Conservation (phyloP, 306 rosid species). For the Sesbania bispinosa region DNA sequence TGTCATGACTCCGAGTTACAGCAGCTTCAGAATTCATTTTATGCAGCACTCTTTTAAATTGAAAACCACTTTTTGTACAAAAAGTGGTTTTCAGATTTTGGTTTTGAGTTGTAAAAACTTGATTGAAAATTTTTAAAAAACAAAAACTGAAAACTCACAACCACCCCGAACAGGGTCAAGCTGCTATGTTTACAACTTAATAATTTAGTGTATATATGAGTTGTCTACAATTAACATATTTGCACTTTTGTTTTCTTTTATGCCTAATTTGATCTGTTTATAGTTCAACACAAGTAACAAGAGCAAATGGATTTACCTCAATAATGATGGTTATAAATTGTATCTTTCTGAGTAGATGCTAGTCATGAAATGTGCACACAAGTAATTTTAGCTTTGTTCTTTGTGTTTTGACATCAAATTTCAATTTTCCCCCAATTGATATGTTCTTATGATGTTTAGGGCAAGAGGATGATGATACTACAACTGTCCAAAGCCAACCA, state of each 20-base stretch:
- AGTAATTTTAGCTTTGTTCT: background rate
- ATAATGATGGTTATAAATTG: background rate
- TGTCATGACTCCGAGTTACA: background rate
- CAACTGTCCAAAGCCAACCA: slow-evolving; percentile 82
- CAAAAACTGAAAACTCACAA: too few relatives aligned
- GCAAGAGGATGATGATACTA: slow-evolving; percentile 78
- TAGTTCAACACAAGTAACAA: background rate
- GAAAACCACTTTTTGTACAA: too few relatives aligned
- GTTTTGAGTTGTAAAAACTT: too few relatives aligned
- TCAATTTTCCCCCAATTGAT: too few relatives aligned
- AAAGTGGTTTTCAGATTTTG: too few relatives aligned
- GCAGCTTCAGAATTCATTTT: background rate
- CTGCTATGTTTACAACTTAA: background rate
- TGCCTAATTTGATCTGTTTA: background rate
- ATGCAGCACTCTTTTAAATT: too few relatives aligned
- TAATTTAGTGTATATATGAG: background rate
- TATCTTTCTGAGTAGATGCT: background rate
- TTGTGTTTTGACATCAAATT: too few relatives aligned
- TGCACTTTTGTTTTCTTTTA: too few relatives aligned
- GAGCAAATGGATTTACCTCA: background rate
- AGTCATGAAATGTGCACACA: background rate
- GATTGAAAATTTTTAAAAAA: too few relatives aligned
- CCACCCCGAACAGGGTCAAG: too few relatives aligned
- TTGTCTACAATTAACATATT: background rate
- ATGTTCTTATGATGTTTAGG: slow-evolving; percentile 34